Base-by-base conservation (phyloP, 345 rosid genomes). In the Populus ilicifolia region DNA sequence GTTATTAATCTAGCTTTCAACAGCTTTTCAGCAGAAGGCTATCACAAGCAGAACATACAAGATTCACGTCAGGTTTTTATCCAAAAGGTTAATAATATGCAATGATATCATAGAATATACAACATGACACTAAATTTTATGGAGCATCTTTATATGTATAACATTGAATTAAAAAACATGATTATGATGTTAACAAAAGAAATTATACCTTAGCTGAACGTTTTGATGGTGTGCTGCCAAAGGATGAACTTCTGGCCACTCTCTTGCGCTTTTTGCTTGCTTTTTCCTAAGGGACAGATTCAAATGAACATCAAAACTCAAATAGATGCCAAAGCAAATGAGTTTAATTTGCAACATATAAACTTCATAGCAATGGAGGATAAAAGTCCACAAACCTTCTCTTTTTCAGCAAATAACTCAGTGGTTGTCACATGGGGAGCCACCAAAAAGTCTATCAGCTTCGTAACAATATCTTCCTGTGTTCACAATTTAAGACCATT, bases 401-500 rank as follows among this genome's bases (percentile, higher is more conserved):
- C 98, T 81, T 89, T 88, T 81, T 92, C 97, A n/a, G 89, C 76
- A 83, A 93, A 91, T 64, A 83, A 74, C 67, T 77, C 86, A 36
- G 85, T 72, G 46, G 92, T 87, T 77, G 92, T 93, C 21, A 94
- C 88, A 81, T 87, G 93, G 70, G 98, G 99, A 67, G 90, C 89
- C 82, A 81, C 87, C 93, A 96, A 83, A 85, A 92, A 96, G 79
- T 89, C 97, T 67, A 92, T 83, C 81, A 96, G 86, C 70, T 84
- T 88, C 18, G 80, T 18, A 61, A 93, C 79, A 76, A 96, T 81
- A 77, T 96, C 99, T 87, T 96, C 99, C 99, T 96, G 88, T 82
- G 83, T 12, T 33, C 67, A 52, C 74, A 77, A 67, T 74, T 56
- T 38, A 50, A 69, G 66, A 68, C 70, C 66, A 74, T 70, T 35